These are phyloP conservation scores for Cercospora sp. DNA, from an alignment of 2,329 filamentous ascomycete genomes.

Conservation along the genomic window DNA sequence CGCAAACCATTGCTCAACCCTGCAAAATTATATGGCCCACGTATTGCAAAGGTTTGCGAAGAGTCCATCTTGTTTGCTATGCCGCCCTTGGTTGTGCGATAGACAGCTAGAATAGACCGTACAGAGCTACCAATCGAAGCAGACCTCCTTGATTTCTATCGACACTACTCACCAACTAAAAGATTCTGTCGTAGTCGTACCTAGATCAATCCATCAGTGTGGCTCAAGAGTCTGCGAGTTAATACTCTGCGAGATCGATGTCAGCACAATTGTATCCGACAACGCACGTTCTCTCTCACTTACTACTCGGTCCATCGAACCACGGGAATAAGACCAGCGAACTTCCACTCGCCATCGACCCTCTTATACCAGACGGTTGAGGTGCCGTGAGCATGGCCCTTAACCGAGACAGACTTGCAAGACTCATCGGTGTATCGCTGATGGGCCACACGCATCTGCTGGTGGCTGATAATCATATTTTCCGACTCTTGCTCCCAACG, in stretches of 20 bases:
- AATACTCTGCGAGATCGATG: too few relatives aligned
- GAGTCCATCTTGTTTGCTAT: too few relatives aligned
- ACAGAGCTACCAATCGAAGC: too few relatives aligned
- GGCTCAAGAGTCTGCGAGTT: too few relatives aligned
- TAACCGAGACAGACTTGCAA: constrained; percentile 46
- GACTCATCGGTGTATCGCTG: constrained; percentile 52
- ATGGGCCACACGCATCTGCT: constrained; percentile 57
- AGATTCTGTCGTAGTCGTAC: constrained; percentile 53
- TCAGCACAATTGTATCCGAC: too few relatives aligned
- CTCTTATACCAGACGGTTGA: constrained; percentile 54
- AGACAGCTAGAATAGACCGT: too few relatives aligned
- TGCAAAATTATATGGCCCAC: too few relatives aligned
- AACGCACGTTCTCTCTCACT: too few relatives aligned
- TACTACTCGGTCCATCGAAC: constrained; percentile 51
- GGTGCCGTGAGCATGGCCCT: constrained; percentile 54
- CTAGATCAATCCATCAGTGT: too few relatives aligned
- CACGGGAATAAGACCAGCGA: constrained; percentile 52
- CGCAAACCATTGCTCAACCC: too few relatives aligned
- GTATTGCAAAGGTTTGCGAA: too few relatives aligned
- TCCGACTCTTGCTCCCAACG: constrained; percentile 49
- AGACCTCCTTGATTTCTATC: background rate
- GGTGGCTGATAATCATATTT: constrained; percentile 50
- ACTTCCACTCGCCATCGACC: constrained; percentile 56
- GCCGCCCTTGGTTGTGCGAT: too few relatives aligned
- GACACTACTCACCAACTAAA: constrained; percentile 24